These are phyloP conservation scores for Dictyostelium purpureum DNA, from an alignment of 78 protist species.

Conservation along the genomic window DNA sequence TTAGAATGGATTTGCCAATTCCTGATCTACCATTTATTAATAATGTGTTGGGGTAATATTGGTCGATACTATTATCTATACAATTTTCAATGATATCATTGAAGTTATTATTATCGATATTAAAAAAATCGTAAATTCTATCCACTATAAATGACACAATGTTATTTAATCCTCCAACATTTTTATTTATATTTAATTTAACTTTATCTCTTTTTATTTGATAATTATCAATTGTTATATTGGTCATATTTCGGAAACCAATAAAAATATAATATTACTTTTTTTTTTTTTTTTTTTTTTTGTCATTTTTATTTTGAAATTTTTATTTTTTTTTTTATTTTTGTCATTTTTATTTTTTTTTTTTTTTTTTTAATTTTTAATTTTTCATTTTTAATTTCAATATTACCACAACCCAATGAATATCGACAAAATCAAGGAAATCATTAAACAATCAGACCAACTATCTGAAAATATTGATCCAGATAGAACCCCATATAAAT, in stretches of 20 bases:
- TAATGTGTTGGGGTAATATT: constrained; percentile 6
- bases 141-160: neutral
- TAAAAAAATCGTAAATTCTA: neutral
- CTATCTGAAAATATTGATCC: neutral
- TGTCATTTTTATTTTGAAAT: neutral
- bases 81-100: neutral
- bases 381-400: neutral
- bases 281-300: neutral
- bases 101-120: neutral
- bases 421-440: neutral
- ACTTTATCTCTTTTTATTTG: neutral
- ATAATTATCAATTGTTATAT: neutral
- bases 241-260: no score
- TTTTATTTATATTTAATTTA: neutral
- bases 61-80: neutral
- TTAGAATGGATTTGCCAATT: constrained; percentile 40
- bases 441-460: neutral
- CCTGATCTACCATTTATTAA: constrained; percentile 46
- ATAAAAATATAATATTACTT: no score
- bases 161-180: constrained; percentile 23
- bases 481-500: constrained; percentile 15
- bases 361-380: neutral
- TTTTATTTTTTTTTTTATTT: neutral
- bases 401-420: neutral
- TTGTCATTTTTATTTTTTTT: neutral